These are phyloP conservation scores for Mycena venus DNA, from an alignment of 768 basidiomycete species.

Conservation along the genomic window DNA sequence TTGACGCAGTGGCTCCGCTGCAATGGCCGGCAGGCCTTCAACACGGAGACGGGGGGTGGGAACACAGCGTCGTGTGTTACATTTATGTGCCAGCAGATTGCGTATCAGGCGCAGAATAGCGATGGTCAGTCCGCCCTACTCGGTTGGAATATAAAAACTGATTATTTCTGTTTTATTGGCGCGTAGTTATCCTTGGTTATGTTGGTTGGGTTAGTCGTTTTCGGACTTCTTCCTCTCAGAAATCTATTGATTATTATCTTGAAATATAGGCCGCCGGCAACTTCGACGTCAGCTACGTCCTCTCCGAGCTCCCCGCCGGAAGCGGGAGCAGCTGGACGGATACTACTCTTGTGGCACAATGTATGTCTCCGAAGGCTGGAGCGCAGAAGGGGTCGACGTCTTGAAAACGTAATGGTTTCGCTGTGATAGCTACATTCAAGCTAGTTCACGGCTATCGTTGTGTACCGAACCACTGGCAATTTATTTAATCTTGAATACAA, in stretches of 20 bases:
- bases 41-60: conserved; percentile 74
- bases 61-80: conserved; percentile 61
- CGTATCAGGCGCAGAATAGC: conserved; percentile 60
- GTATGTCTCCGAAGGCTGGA: conserved; percentile 43
- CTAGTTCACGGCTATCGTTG: no score
- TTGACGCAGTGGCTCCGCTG: conserved; percentile 62
- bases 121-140: conserved; percentile 50
- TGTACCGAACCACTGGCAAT: no score
- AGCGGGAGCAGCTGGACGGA: conserved; percentile 54
- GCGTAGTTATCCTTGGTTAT: conserved; percentile 64
- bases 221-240: not conserved
- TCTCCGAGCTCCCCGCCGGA: conserved; percentile 48
- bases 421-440: no score
- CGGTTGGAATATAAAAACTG: not conserved
- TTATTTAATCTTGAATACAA: no score
- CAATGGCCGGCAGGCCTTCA: conserved; percentile 66
- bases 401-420: no score
- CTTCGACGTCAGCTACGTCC: conserved; percentile 57
- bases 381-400: conserved; percentile 28
- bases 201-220: conserved; percentile 55
- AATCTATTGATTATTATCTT: not conserved
- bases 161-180: not conserved
- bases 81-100: conserved; percentile 60
- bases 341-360: conserved; percentile 50
- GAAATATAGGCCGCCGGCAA: conserved; percentile 61